These are phyloP conservation scores for Mucor lusitanicus DNA, from an alignment of 371 early-diverging fungal genomes.

Conservation along the genomic window DNA sequence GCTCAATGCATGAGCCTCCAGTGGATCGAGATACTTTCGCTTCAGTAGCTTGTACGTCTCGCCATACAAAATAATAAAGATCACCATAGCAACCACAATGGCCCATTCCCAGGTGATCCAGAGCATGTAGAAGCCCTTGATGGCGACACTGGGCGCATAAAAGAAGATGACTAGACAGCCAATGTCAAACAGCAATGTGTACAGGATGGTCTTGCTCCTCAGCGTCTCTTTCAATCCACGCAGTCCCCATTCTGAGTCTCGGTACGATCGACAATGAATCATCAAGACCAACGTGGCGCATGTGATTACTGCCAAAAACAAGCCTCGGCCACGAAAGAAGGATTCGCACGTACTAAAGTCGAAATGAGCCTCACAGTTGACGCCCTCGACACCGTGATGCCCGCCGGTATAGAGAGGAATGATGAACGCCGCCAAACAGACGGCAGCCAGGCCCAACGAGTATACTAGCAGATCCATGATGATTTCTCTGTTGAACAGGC, in stretches of 20 bases:
- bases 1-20: constrained; percentile 11
- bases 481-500: constrained; percentile 56
- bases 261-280: constrained; percentile 67
- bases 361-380: constrained; percentile 59
- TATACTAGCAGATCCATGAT: constrained; percentile 33
- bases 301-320: constrained; percentile 60
- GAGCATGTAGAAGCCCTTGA: constrained; percentile 62
- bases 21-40: constrained; percentile 31
- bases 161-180: constrained; percentile 57
- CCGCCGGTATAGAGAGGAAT: constrained; percentile 59
- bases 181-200: constrained; percentile 50
- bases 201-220: constrained; percentile 54
- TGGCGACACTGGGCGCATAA: constrained; percentile 69
- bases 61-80: constrained; percentile 54
- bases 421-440: constrained; percentile 56
- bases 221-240: constrained; percentile 35
- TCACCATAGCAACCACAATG: constrained; percentile 46
- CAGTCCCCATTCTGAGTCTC: constrained; percentile 57
- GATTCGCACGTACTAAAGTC: constrained; percentile 54
- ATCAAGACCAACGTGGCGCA: constrained; percentile 60
- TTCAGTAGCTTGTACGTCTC: constrained; percentile 54
- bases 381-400: constrained; percentile 53
- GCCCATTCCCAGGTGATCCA: constrained; percentile 78
- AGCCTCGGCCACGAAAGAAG: constrained; percentile 69
- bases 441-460: constrained; percentile 52